These are phyloP conservation scores for Cladorrhinum samala DNA, from an alignment of 495 filamentous ascomycete genomes.

Conservation along the genomic window DNA sequence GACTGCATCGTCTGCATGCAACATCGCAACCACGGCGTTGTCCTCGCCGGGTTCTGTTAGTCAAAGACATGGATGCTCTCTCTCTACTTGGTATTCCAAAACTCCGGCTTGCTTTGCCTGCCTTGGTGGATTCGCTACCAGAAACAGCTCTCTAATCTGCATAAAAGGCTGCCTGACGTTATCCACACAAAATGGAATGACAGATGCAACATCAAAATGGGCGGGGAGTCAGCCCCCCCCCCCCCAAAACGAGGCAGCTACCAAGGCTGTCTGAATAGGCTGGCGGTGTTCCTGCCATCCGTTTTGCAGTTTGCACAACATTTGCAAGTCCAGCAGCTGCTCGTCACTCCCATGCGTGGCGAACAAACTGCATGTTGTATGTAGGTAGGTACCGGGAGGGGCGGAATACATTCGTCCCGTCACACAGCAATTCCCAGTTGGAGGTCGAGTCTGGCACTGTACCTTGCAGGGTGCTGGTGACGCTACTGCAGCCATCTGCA, in stretches of 20 bases:
- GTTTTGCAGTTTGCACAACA: no score
- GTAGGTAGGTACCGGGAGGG: neutral
- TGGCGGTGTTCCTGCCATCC: no score
- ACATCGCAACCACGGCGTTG: neutral
- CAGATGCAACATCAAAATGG: neutral
- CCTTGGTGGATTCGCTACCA: constrained; percentile 3
- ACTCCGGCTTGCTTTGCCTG: neutral
- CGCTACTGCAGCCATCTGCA: constrained; percentile 17
- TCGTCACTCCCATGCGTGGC: no score
- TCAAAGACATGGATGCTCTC: no score
- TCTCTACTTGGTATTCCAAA: neutral
- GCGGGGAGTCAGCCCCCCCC: no score
- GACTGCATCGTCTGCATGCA: neutral
- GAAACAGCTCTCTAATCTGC: neutral
- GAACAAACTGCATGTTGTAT: neutral
- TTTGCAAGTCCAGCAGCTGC: no score
- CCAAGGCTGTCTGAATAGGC: no score
- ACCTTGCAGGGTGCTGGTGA: constrained; percentile 10
- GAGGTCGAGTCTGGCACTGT: constrained; percentile 3
- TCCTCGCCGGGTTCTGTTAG: neutral
- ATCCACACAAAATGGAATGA: neutral
- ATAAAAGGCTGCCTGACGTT: constrained; percentile 1
- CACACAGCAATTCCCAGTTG: neutral
- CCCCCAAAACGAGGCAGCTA: no score
- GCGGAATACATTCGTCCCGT: neutral